Evolutionary conservation across 1,139 yeast genomes (phyloP).

Genomic region (Pneumocystis murina): DNA sequence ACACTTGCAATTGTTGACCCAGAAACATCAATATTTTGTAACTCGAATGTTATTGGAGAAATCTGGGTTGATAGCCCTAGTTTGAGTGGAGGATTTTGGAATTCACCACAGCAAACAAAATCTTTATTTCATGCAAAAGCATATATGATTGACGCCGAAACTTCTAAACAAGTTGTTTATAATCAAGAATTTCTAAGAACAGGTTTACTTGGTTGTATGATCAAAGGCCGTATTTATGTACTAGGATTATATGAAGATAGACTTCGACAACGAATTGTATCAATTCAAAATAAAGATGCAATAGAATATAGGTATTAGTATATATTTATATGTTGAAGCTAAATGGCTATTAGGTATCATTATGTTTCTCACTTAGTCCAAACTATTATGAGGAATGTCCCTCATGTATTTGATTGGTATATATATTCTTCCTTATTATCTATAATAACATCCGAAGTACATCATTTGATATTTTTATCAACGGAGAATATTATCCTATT

Average conservation of each 20-base stretch:
- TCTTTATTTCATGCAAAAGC: conserved; percentile 61
- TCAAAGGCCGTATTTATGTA: conserved; percentile 73
- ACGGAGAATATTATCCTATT: conserved; percentile 73
- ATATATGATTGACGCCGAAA: conserved; percentile 4
- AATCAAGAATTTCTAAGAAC: conserved; percentile 61
- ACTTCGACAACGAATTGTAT: conserved; percentile 43
- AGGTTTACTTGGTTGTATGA: conserved; percentile 76
- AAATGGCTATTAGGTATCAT: conserved; percentile 32
- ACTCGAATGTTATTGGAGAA: conserved; percentile 78
- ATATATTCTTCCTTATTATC: conserved; percentile 39
- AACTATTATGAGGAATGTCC: conserved; percentile 67
- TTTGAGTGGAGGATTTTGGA: conserved; percentile 79
- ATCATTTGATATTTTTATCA: conserved; percentile 68
- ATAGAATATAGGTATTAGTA: conserved; percentile 24
- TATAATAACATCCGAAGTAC: conserved; percentile 5
- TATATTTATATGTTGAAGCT: not conserved
- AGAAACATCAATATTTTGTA: conserved; percentile 56
- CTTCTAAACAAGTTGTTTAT: conserved; percentile 4
- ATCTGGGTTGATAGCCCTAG: conserved; percentile 92
- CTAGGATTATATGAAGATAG: conserved; percentile 86
- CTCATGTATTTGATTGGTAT: conserved; percentile 52
- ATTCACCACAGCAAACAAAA: conserved; percentile 51
- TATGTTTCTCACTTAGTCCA: conserved; percentile 72
- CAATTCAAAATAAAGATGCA: conserved; percentile 18
- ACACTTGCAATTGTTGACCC: conserved; percentile 90